These are phyloP conservation scores for Jatropha podagrica DNA, from an alignment of 441 rosid species.

Conservation along the genomic window DNA sequence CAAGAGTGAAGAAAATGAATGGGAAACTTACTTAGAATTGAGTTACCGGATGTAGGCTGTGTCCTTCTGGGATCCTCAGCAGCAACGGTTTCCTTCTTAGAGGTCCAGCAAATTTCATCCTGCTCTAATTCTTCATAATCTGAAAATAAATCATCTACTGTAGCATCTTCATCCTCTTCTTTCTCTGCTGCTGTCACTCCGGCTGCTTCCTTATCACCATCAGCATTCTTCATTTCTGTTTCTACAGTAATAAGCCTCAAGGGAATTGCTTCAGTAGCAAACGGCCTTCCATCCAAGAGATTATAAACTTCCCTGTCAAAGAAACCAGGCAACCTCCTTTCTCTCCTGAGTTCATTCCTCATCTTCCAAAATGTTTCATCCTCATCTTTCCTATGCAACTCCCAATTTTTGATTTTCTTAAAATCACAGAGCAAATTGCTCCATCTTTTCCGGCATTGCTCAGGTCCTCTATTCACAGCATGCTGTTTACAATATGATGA, in stretches of 20 bases:
- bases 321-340: slow-evolving; percentile 75
- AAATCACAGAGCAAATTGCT: slow-evolving; percentile 77
- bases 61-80: slow-evolving; percentile 6
- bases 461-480: slow-evolving; percentile 81
- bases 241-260: slow-evolving; percentile 43
- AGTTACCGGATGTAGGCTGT: slow-evolving; percentile 30
- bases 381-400: slow-evolving; percentile 45
- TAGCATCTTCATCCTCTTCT: slow-evolving; percentile 29
- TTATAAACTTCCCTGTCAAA: slow-evolving; percentile 75
- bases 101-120: slow-evolving; percentile 21
- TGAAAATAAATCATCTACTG: slow-evolving; percentile 49
- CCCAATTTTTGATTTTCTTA: slow-evolving; percentile 86
- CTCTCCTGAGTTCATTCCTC: slow-evolving; percentile 72
- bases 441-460: slow-evolving; percentile 90
- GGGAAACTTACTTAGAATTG: not conserved
- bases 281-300: slow-evolving; percentile 47
- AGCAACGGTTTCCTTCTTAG: slow-evolving; percentile 20
- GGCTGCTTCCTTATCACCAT: slow-evolving; percentile 12
- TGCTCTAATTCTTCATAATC: slow-evolving; percentile 41
- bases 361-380: slow-evolving; percentile 75
- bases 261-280: slow-evolving; percentile 27
- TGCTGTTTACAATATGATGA: slow-evolving; percentile 74
- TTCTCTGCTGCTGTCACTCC: slow-evolving; percentile 16
- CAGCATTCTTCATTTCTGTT: slow-evolving; percentile 2
- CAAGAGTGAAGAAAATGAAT: not conserved